Base-by-base conservation (phyloP, 2,329 filamentous ascomycete species). In the Aspergillus novoparasiticus region DNA sequence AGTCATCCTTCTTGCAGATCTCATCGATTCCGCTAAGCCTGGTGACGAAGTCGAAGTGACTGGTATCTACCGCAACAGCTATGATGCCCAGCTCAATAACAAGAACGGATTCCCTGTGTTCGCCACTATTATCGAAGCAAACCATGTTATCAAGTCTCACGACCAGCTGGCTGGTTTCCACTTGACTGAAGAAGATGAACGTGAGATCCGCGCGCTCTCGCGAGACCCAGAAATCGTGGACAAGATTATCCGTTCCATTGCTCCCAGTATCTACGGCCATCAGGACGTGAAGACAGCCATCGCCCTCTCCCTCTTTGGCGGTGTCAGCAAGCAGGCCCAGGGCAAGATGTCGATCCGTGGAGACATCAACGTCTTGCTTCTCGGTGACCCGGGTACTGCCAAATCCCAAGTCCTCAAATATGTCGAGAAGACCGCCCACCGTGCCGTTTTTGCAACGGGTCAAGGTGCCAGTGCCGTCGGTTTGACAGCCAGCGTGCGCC, bases 101-200 rank as follows among this genome's bases (percentile, higher is more conserved):
- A 94, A 95, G 74, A 99, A 98, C 75, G 95, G 95, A 5, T 98
- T 99, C 81, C 95, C 95, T 0, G 95, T 99, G 41, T 99, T 99
- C 78, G 94, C 95, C 5, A 99, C 95, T 0, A 95, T 99, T 63
- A 86, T 99, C 5, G 95, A 99, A 79, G 96, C 96, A 30, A 99
- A 99, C 79, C 94, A 99, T 70, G 89, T 98, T 6, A 90, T 98
- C 79, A 99, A 99, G 79, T 90, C 94, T 0, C 95, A 99, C 75
- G 95, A 99, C 76, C 94, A 99, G 80, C 89, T 99, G 64, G 95
- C 95, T 72, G 95, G 95, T 61, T 99, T 99, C 85, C 88, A 93
- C 64, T 84, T 99, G 74, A 98, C 93, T 0, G 94, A 98, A 74
- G 91, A 97, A 73, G 96, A 99, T 73, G 95, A 98, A 80, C 91